These are phyloP conservation scores for Silene vulgaris DNA, from an alignment of 179 eudicot genomes.

Conservation along the genomic window DNA sequence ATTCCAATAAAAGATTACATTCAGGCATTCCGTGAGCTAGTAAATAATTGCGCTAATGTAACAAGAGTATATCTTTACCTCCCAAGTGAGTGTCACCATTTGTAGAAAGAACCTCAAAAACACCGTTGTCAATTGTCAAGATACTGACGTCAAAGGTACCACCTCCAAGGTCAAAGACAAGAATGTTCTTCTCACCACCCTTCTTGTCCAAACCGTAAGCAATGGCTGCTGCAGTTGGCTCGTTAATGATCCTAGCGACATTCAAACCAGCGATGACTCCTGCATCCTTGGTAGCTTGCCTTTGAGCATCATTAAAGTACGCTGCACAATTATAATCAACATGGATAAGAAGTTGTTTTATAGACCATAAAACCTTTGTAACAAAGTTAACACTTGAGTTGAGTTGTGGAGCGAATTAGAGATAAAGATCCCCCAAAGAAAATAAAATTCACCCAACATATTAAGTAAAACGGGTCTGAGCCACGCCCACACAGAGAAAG, in stretches of 20 bases:
- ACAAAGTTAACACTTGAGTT: neutral
- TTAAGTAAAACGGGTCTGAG: too few relatives aligned
- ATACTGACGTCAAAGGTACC: constrained; percentile 44
- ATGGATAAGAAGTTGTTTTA: neutral
- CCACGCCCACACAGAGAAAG: too few relatives aligned
- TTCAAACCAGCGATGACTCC: constrained; percentile 40
- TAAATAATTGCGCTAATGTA: neutral
- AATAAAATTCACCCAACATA: neutral
- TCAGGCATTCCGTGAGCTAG: neutral
- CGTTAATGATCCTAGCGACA: constrained; percentile 40
- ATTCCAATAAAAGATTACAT: neutral
- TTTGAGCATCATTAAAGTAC: constrained; percentile 41
- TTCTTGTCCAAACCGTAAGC: constrained; percentile 43
- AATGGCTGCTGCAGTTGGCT: constrained; percentile 41
- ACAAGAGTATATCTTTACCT: constrained; percentile 22
- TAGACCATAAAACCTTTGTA: neutral
- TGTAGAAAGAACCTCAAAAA: constrained; percentile 39
- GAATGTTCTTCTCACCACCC: constrained; percentile 43
- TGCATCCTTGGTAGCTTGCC: constrained; percentile 47
- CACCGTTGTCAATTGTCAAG: constrained; percentile 41
- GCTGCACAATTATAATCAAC: constrained; percentile 27
- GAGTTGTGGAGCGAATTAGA: neutral
- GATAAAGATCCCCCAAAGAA: neutral
- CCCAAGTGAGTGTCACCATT: constrained; percentile 44
- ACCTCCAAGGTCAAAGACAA: constrained; percentile 46